Base-by-base conservation (phyloP, 345 rosid species). In the Gossypium arboreum region DNA sequence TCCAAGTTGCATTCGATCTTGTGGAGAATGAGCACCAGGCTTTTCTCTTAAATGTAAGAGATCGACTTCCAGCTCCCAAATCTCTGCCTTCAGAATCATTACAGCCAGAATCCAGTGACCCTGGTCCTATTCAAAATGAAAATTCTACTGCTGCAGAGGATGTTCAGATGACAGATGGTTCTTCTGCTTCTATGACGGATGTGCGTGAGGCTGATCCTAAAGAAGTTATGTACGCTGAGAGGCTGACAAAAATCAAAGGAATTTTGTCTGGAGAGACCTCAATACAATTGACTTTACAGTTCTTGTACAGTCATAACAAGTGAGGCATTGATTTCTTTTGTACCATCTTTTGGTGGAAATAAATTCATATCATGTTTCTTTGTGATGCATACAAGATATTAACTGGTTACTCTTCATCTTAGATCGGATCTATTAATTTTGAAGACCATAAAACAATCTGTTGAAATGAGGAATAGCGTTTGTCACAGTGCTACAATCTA, bases 1-100 rank as follows among this genome's bases (percentile, higher is more conserved):
- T 89, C 78, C 99, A 96, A 85, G 83, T 96, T 75, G 94, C 97
- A 22, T 96, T 96, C 83, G 98, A 96, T 82, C 98, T 96, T 75
- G 92, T 92, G 50, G 98, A 96, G 91, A 96, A 93, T 65, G 99
- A 96, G 86, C 97, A 89, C 83, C 98, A 94, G 80, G 98, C 98
- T 77, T 93, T 96, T 88, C 97, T 96, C 73, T 76, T 96, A 76
- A 94, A 91, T 82, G 97, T 96, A 56, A 88, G 94, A 83, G 90
- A 88, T 82, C 92, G 85, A 60, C 97, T 96, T 75, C 83, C 97
- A 29, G 80, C 78, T 61, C 94, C 94, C 18, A 96, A 88, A 79
- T 54, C 89, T 71, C 87, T 76, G 56, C 78, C 87, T 78, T 73
- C 81, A 58, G 97, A 87, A 76, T 58, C 87, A 64, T 84, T 64